phyloP scores from a whole-genome alignment of 2,329 filamentous ascomycete genomes.

The Microsporum canis region DNA sequence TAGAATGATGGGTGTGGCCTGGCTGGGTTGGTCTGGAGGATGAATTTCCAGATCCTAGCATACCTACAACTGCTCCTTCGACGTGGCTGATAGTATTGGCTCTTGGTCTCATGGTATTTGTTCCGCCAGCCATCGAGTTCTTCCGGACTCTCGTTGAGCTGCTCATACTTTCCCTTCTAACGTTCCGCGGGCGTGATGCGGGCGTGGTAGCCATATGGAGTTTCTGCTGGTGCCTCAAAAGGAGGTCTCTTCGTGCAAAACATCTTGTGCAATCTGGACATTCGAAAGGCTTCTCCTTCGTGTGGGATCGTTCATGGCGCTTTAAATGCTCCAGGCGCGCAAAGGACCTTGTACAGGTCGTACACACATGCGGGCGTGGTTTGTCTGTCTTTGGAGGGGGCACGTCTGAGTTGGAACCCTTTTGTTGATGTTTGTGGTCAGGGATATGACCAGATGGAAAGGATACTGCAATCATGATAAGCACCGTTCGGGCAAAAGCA shows the following conservation, averaged over 20 bases:
- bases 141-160: slow-evolving; percentile 67
- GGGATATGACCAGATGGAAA: slow-evolving; percentile 4
- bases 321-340: slow-evolving; percentile 93
- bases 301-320: slow-evolving; percentile 94
- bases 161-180: slow-evolving; percentile 72
- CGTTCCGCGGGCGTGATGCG: slow-evolving; percentile 70
- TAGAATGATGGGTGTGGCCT: slow-evolving; percentile 60
- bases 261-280: slow-evolving; percentile 90
- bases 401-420: slow-evolving; percentile 10
- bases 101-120: slow-evolving; percentile 63
- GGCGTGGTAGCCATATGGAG: slow-evolving; percentile 87
- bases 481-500: slow-evolving; percentile 7
- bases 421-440: slow-evolving; percentile 4
- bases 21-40: slow-evolving; percentile 21
- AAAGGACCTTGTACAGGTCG: slow-evolving; percentile 82
- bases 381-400: slow-evolving; percentile 78
- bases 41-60: slow-evolving; percentile 33
- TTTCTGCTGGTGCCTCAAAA: slow-evolving; percentile 95
- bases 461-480: slow-evolving; percentile 11
- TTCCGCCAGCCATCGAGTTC: slow-evolving; percentile 64
- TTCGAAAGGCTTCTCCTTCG: slow-evolving; percentile 97
- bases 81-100: slow-evolving; percentile 96
- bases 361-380: slow-evolving; percentile 86
- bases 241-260: slow-evolving; percentile 83
- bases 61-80: slow-evolving; percentile 62